Evolutionary conservation across 441 rosid species (phyloP).

Genomic region (Eruca vesicaria): DNA sequence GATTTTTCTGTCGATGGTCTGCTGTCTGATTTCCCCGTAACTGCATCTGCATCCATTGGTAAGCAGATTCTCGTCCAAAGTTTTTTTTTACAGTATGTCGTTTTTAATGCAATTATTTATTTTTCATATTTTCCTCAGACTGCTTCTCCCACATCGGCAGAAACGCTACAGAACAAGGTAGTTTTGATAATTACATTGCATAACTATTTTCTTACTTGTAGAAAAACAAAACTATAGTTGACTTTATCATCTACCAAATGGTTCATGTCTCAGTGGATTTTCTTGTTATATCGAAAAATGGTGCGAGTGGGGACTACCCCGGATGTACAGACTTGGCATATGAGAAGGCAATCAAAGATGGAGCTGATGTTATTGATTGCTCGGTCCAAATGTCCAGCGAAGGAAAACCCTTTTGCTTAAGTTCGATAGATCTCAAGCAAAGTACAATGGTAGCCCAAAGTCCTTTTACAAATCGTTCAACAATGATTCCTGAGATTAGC

Average conservation of each 20-base stretch:
- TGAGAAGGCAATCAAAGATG: not conserved
- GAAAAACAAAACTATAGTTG: not conserved
- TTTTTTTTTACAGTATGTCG: too few species aligned
- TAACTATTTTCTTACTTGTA: not conserved
- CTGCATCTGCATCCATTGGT: conserved; percentile 68
- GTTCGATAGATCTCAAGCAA: not conserved
- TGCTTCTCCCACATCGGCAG: conserved; percentile 57
- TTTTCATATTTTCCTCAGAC: conserved; percentile 41
- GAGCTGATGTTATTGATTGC: not conserved
- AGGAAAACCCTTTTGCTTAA: not conserved
- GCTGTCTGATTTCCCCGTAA: conserved; percentile 72
- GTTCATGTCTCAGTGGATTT: not conserved
- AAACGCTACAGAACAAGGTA: conserved; percentile 39
- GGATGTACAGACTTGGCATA: not conserved
- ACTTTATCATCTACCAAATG: not conserved
- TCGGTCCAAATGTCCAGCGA: not conserved
- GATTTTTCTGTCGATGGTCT: conserved; percentile 77
- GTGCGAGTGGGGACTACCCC: not conserved
- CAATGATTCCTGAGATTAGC: not conserved
- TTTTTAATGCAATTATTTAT: too few species aligned
- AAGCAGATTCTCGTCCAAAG: conserved; percentile 11
- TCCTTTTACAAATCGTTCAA: conserved; percentile 16
- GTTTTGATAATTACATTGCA: not conserved
- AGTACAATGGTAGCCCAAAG: conserved; percentile 41
- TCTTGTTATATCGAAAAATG: conserved; percentile 3